Evolutionary conservation across 352 stramenopile species (phyloP).

Genomic region (Phytopythium mirpurense): DNA sequence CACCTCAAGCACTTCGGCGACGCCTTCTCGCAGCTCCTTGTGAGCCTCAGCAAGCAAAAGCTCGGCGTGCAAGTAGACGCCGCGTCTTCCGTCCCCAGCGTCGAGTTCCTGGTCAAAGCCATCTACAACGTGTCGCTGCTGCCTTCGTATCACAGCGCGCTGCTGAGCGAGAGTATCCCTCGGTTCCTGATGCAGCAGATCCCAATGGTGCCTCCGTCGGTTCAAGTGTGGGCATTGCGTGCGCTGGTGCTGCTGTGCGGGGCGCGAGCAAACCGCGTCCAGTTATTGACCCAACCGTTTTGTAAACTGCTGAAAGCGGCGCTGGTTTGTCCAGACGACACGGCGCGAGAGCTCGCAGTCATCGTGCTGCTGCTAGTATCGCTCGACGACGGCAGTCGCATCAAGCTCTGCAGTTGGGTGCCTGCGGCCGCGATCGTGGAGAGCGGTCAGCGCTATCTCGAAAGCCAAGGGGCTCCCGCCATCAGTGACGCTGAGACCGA

Average conservation of each 20-base stretch:
- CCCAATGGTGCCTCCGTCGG: conserved; percentile 22
- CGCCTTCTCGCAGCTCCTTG: conserved; percentile 49
- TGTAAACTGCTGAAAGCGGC: conserved; percentile 48
- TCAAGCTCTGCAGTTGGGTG: conserved; percentile 70
- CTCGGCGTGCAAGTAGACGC: conserved; percentile 6
- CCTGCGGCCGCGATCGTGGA: conserved; percentile 37
- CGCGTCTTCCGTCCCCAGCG: conserved; percentile 7
- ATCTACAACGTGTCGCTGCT: conserved; percentile 64
- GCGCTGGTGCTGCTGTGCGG: conserved; percentile 51
- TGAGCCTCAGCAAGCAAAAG: conserved; percentile 12
- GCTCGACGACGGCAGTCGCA: conserved; percentile 54
- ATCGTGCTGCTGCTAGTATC: conserved; percentile 51
- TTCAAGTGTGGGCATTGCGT: conserved; percentile 43
- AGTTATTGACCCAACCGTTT: conserved; percentile 44
- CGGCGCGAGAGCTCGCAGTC: conserved; percentile 52
- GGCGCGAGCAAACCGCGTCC: conserved; percentile 32
- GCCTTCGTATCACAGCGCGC: conserved; percentile 43
- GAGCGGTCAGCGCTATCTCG: neutral
- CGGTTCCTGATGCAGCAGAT: conserved; percentile 50
- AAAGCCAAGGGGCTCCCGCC: neutral
- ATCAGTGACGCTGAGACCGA: neutral
- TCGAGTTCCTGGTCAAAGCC: conserved; percentile 55
- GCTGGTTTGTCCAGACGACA: conserved; percentile 24
- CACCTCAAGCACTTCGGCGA: conserved; percentile 69
- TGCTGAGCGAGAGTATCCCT: conserved; percentile 63